Base-by-base conservation (phyloP, 768 basidiomycete genomes). In the Chalciporus pseudorubinellus region DNA sequence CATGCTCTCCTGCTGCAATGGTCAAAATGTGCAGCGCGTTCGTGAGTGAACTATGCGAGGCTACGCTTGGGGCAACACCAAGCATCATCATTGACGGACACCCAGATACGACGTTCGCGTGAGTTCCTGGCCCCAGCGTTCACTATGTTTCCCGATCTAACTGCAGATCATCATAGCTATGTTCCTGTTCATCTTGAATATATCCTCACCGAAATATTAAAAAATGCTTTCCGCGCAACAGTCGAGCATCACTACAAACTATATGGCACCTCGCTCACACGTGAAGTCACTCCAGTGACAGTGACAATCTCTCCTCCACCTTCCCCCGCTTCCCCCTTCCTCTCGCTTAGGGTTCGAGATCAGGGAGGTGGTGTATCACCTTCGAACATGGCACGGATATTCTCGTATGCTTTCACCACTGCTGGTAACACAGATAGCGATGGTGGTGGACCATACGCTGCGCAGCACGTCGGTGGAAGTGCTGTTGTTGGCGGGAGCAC, bases 401-500 rank as follows among this genome's bases (percentile, higher is more conserved):
- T 95, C 69, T 92, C 91, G 16, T 95, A 95, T 66, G 90, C 90
- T 6, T 95, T 93, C 66, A 93, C 92, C 5, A 93, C 92, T 5
- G 91, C 90, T 3, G 85, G 83, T 6, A 71, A 77, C 39, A 58
- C 64, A 6, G 74, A 72, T 19, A 72, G 76, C 39, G 63, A 67
- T 9, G 80, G 72, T 10, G 85, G 82, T 28, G 89, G 88, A 0
- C 89, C 89, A 1, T 89, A 90, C 56, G 87, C 86, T 39, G 86
- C 87, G 39, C 85, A 91, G 61, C 79, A 87, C 56, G 71, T 89
- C n/a, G 84, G 88, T 18, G 86, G 89, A 1, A 76, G 77, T 56
- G 87, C 85, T 3, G 81, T 81, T 22, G 71, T 87, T 34, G 80
- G 72, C 12, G 81, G 72, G 9, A 71, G 70, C 28, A 55, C 55